Evolutionary conservation across 192 early-diverging fungal species (phyloP).

Genomic region (Chytriomyces sp.): DNA sequence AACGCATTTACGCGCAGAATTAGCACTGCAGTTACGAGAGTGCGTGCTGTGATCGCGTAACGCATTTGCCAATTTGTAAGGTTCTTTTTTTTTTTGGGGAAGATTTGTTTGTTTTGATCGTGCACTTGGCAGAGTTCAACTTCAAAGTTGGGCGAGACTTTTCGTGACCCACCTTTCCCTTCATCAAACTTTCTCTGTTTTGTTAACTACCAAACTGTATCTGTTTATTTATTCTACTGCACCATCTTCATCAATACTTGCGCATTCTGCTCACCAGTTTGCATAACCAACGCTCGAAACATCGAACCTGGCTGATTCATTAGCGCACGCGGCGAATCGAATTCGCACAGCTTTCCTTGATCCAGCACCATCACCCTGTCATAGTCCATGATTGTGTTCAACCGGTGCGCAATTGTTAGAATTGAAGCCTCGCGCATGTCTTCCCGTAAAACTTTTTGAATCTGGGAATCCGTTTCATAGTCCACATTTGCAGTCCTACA

Average conservation of each 20-base stretch:
- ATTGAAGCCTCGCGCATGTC: constrained; percentile 69
- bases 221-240: neutral
- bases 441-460: constrained; percentile 71
- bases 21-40: too few species aligned
- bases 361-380: constrained; percentile 56
- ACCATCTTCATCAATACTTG: constrained; percentile 34
- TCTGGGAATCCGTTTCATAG: constrained; percentile 76
- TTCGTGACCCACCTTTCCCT: too few species aligned
- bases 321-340: constrained; percentile 58
- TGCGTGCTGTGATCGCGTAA: too few species aligned
- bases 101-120: too few species aligned
- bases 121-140: too few species aligned
- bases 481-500: constrained; percentile 75
- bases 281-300: constrained; percentile 47
- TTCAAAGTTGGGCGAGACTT: too few species aligned
- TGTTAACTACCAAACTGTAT: neutral
- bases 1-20: too few species aligned
- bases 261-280: constrained; percentile 51
- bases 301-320: constrained; percentile 33
- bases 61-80: too few species aligned
- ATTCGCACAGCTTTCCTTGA: constrained; percentile 53
- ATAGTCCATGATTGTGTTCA: constrained; percentile 56
- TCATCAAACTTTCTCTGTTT: neutral
- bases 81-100: too few species aligned
- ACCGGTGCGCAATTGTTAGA: constrained; percentile 45